Evolutionary conservation across 2,329 filamentous ascomycete species (phyloP).

Genomic region (Polytolypa hystricis): DNA sequence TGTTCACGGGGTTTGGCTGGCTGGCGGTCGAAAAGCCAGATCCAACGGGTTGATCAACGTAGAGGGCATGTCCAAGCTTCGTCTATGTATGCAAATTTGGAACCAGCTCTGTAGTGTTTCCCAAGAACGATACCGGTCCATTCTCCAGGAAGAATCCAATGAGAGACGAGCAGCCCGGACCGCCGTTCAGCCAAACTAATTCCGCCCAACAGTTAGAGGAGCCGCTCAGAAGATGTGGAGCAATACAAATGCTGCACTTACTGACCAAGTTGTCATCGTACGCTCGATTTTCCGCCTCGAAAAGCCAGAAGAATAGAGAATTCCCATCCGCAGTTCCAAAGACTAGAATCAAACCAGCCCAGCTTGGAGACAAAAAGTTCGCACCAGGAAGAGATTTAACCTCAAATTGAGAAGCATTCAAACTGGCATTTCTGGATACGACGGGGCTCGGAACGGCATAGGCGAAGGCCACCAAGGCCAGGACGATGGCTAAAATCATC

Average conservation of each 20-base stretch:
- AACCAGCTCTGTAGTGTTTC: conserved; percentile 12
- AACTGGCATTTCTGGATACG: background rate
- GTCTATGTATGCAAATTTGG: conserved; percentile 12
- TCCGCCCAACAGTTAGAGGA: no score
- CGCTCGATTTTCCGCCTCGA: conserved; percentile 19
- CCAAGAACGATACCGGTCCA: conserved; percentile 23
- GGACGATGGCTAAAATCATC: conserved; percentile 1
- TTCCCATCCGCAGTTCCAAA: conserved; percentile 20
- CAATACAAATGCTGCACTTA: conserved; percentile 10
- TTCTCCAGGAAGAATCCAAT: conserved; percentile 20
- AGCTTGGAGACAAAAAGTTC: conserved; percentile 21
- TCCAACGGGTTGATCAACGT: conserved; percentile 28
- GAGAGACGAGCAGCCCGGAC: conserved; percentile 12
- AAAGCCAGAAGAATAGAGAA: conserved; percentile 28
- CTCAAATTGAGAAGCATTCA: conserved; percentile 16
- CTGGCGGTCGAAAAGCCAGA: conserved; percentile 25
- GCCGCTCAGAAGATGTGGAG: background rate
- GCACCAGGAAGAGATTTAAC: conserved; percentile 21
- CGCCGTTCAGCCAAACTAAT: conserved; percentile 13
- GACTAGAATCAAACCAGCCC: conserved; percentile 25
- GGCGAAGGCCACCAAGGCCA: background rate
- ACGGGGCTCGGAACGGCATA: background rate
- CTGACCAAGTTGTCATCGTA: conserved; percentile 26
- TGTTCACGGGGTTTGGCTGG: conserved; percentile 17
- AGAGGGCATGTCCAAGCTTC: conserved; percentile 22